Percentiles rank a stretch among this genome's conserved stretches.
phyloP scores from a whole-genome alignment of 495 filamentous ascomycete genomes.

The Neurospora pannonica region DNA sequence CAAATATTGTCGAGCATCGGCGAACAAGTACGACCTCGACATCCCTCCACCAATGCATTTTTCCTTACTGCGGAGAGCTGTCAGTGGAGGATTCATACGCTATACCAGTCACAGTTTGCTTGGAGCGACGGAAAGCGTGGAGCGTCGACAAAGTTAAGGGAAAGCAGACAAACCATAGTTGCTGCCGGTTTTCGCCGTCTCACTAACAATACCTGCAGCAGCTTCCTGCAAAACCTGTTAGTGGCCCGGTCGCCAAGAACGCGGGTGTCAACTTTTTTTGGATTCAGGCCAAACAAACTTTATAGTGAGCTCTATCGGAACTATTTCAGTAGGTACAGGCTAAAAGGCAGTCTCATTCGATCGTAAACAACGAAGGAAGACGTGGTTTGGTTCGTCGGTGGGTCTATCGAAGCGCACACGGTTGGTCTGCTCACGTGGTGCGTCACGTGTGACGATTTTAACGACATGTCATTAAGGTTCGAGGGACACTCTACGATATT shows the following conservation, averaged over 20 bases:
- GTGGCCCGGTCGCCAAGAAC: background rate
- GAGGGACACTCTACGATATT: background rate
- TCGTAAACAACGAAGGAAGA: background rate
- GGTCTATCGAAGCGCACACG: background rate
- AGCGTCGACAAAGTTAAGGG: background rate
- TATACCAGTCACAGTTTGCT: fast-evolving
- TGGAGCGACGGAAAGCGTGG: background rate
- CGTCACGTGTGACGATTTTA: background rate
- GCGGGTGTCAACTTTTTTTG: background rate
- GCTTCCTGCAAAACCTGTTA: background rate
- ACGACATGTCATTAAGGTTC: background rate
- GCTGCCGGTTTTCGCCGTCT: background rate
- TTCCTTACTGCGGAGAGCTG: fast-evolving
- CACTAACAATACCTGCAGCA: background rate
- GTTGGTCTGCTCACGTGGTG: background rate
- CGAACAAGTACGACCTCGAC: background rate
- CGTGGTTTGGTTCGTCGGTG: background rate
- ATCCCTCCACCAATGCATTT: background rate
- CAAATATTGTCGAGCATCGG: background rate
- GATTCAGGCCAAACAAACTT: background rate
- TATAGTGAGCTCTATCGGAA: background rate
- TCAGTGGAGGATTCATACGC: background rate
- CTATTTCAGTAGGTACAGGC: background rate
- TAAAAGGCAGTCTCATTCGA: background rate
- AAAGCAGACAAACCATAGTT: background rate